phyloP scores from a whole-genome alignment of 1,139 yeast species.

The Yamadazyma buinensis region DNA sequence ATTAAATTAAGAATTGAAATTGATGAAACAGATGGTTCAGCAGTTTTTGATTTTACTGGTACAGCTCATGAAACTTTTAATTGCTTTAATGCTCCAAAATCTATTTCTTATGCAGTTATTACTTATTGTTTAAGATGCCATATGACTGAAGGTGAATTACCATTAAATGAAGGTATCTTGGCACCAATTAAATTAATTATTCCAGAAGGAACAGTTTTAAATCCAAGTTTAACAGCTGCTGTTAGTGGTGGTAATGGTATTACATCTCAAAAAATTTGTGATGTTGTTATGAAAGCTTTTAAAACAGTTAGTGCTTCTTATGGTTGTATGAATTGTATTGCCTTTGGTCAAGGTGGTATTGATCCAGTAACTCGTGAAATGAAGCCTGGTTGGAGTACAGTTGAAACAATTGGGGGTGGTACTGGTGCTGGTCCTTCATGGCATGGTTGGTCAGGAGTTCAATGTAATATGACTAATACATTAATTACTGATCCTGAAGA shows the following conservation, averaged over 20 bases:
- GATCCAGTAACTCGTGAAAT: constrained; percentile 27
- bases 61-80: constrained; percentile 39
- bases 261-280: constrained; percentile 49
- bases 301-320: constrained; percentile 53
- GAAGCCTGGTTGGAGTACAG: constrained; percentile 41
- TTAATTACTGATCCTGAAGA: constrained; percentile 40
- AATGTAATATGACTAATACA: constrained; percentile 45
- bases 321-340: constrained; percentile 37
- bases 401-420: constrained; percentile 49
- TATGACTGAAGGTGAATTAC: constrained; percentile 47
- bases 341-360: constrained; percentile 42
- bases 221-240: constrained; percentile 42
- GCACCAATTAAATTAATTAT: constrained; percentile 35
- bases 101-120: constrained; percentile 40
- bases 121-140: constrained; percentile 41
- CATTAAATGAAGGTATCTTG: constrained; percentile 46
- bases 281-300: constrained; percentile 66
- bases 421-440: constrained; percentile 38
- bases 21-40: constrained; percentile 40
- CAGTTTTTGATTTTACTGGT: constrained; percentile 57
- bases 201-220: constrained; percentile 35
- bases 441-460: constrained; percentile 39
- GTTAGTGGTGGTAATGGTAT: constrained; percentile 48
- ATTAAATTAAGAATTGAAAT: constrained; percentile 44
- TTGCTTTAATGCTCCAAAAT: constrained; percentile 42